Conservation (phyloP, 2,329 filamentous ascomycete species). For the Pestalotiopsis sp. region DNA sequence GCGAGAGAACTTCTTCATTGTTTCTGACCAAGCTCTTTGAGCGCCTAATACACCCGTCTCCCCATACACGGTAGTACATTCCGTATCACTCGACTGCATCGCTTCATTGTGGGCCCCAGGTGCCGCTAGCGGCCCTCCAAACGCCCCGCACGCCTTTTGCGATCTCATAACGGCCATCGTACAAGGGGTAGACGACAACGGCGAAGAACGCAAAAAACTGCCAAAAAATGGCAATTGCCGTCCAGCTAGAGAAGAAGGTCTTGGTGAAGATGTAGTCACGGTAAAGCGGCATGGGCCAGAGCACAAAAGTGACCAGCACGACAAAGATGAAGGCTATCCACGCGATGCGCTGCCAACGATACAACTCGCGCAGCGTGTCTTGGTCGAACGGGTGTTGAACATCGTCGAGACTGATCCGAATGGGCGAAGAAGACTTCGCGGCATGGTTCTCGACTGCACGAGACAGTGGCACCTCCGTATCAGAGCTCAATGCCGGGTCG, state of each 20-base stretch:
- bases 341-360: conserved; percentile 40
- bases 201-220: conserved; percentile 47
- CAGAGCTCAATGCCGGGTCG: conserved; percentile 35
- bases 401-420: background rate
- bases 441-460: background rate
- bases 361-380: conserved; percentile 32
- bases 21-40: too few relatives aligned
- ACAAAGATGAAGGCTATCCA: conserved; percentile 41
- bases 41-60: too few relatives aligned
- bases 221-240: conserved; percentile 46
- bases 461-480: background rate
- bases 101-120: background rate
- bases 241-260: conserved; percentile 47
- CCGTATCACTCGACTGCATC: background rate
- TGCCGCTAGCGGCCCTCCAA: background rate
- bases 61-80: too few relatives aligned
- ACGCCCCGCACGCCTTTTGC: conserved; percentile 17
- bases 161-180: conserved; percentile 46
- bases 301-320: conserved; percentile 45
- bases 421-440: background rate
- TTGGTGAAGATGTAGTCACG: conserved; percentile 49
- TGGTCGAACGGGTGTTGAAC: conserved; percentile 41
- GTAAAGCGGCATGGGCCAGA: conserved; percentile 53
- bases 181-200: conserved; percentile 48
- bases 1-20: too few relatives aligned